Conservation (phyloP, 495 filamentous ascomycete species). For the Hypoxylon fuscum region DNA sequence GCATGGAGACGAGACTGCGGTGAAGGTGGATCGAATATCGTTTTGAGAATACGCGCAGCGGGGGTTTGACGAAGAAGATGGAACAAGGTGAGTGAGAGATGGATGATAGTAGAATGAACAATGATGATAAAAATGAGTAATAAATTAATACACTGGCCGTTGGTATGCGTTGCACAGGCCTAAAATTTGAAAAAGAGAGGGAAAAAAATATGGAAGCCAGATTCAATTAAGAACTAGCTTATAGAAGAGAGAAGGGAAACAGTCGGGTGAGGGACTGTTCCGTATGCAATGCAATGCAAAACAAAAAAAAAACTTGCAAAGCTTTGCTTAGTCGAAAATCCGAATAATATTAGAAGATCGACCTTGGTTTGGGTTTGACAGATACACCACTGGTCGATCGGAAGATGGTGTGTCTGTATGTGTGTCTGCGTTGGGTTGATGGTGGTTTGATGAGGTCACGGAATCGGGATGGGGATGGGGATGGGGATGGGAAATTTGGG, state of each 20-base stretch:
- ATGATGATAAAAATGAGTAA: constrained; percentile 8
- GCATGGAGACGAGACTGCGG: constrained; percentile 50
- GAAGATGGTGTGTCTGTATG: constrained; percentile 32
- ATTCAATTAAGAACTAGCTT: constrained; percentile 48
- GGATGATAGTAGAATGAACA: no score
- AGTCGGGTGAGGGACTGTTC: constrained; percentile 23
- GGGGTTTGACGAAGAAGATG: no score
- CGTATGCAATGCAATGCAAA: constrained; percentile 19
- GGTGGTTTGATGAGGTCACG: constrained; percentile 42
- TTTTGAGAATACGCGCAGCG: constrained; percentile 26
- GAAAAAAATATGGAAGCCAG: constrained; percentile 28
- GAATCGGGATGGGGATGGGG: constrained; percentile 19
- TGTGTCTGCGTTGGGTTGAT: constrained; percentile 20
- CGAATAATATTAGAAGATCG: not conserved
- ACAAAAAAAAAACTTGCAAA: constrained; percentile 3
- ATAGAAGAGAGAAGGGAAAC: constrained; percentile 3
- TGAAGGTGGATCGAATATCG: constrained; percentile 31
- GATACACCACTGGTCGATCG: constrained; percentile 22
- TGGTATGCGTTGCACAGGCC: constrained; percentile 14
- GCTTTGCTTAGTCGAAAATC: constrained; percentile 4
- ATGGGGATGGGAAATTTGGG: constrained; percentile 2
- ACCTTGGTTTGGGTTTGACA: not conserved
- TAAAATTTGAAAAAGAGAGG: constrained; percentile 15
- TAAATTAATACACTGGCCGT: constrained; percentile 38
- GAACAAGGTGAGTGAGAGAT: no score